Evolutionary conservation across 306 rosid genomes (phyloP).

Genomic region (Prunus mongolica): DNA sequence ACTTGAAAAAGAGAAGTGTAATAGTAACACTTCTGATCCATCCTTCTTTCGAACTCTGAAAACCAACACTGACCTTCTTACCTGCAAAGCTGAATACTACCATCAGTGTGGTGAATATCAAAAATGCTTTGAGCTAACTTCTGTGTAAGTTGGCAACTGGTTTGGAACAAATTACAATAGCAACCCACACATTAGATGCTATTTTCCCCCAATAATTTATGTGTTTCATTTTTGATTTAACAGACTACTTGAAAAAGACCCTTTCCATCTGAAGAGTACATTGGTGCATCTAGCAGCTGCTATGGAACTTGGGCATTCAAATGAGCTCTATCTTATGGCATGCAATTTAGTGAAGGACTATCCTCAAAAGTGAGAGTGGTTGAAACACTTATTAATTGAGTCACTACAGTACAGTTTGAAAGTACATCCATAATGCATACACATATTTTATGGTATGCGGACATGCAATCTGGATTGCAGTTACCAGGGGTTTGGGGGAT

Average conservation of each 20-base stretch:
- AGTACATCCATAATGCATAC: not conserved
- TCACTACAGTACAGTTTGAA: not conserved
- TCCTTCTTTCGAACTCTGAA: conserved; percentile 64
- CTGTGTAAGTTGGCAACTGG: conserved; percentile 61
- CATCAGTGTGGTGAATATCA: conserved; percentile 96
- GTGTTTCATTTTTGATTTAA: conserved; percentile 18
- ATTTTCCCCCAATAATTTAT: not conserved
- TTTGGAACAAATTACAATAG: conserved; percentile 4
- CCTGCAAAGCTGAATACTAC: conserved; percentile 98
- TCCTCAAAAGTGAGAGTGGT: conserved; percentile 76
- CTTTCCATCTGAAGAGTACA: conserved; percentile 86
- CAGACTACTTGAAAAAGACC: conserved; percentile 94
- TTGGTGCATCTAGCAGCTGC: conserved; percentile 95
- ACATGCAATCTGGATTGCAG: not conserved
- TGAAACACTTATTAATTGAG: not conserved
- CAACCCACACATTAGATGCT: not conserved
- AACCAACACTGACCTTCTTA: conserved; percentile 78
- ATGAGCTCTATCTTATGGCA: conserved; percentile 95
- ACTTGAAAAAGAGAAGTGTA: conserved; percentile 72
- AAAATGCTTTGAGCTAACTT: conserved; percentile 90
- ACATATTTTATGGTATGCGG: not conserved
- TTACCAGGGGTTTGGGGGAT: not conserved
- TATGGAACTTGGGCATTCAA: conserved; percentile 93
- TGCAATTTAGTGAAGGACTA: conserved; percentile 95
- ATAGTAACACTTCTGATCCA: conserved; percentile 52